Evolutionary conservation across 169 alveolate species (phyloP).

Genomic region (Cryptosporidium parvum): DNA sequence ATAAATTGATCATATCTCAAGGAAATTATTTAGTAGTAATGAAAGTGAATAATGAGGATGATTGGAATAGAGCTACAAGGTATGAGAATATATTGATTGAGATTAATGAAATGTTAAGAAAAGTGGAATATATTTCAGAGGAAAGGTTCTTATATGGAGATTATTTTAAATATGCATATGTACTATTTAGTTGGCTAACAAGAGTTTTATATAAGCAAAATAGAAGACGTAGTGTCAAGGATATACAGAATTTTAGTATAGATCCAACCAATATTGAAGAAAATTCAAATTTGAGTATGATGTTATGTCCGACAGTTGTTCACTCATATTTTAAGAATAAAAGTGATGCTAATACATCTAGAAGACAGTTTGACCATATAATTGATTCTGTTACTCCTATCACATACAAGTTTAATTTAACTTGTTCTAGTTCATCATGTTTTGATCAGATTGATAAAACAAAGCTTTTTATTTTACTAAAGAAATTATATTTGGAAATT

Average conservation of each 20-base stretch:
- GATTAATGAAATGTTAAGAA: slow-evolving; percentile 13
- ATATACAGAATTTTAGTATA: slow-evolving; percentile 6
- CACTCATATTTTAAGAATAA: slow-evolving; percentile 18
- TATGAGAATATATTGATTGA: slow-evolving; percentile 21
- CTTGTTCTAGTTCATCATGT: neutral
- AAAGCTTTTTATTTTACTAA: neutral
- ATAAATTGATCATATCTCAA: slow-evolving; percentile 9
- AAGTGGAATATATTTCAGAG: neutral
- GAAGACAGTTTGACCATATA: neutral
- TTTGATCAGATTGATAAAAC: slow-evolving; percentile 11
- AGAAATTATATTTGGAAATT: slow-evolving; percentile 35
- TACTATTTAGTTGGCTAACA: slow-evolving; percentile 45
- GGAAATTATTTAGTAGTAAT: neutral
- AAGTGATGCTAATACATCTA: neutral
- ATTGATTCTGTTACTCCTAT: neutral
- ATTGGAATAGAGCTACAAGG: neutral
- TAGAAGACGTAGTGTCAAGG: slow-evolving; percentile 18
- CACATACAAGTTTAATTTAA: neutral
- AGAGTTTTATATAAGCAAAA: slow-evolving; percentile 14
- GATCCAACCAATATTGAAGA: neutral
- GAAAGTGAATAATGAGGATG: slow-evolving; percentile 16
- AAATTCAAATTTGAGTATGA: neutral
- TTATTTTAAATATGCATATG: slow-evolving; percentile 9
- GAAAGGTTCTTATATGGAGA: neutral
- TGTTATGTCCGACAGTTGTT: slow-evolving; percentile 17